Base-by-base conservation (phyloP, 352 stramenopile species). In the Phytophthora litchii region DNA sequence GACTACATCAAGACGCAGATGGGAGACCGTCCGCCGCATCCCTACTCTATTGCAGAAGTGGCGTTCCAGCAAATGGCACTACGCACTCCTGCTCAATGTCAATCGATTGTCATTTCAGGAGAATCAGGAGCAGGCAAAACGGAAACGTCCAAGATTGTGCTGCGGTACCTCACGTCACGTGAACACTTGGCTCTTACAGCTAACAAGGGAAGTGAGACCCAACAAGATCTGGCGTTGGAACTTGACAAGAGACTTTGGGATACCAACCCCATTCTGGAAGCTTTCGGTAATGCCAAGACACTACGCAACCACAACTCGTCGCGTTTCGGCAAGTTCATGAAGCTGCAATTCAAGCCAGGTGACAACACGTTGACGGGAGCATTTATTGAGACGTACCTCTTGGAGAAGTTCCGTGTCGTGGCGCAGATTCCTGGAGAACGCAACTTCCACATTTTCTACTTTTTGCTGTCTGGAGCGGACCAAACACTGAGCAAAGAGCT, bases 401-500 rank as follows among this genome's bases (percentile, higher is more conserved):
- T 96, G 8, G 87, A 96, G 70, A 96, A 94, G 61, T 96, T 94
- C 53, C 86, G 91, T 36, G 86, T 97, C 10, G 85, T 95, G 14
- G 80, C 78, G 43, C 88, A 96, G 62, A 92, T 92, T 42, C 80
- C 80, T 0, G 87, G 83, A 36, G 89, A 96, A 38, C 86, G 88
- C 38, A 97, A 97, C 68, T 96, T 95, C 62, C 89, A 96, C 66
- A 91, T 97, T 52, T 95, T 97, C 41, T 97, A 97, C 78, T 93
- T 95, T 29, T 57, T 97, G 54, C 72, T 96, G 6, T 78, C 83
- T 1, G 86, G 84, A 46, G 88, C 86, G 14, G 70, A 85, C 38
- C 76, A 91, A 54, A 54, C 78, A n/a, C 43, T 95, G 48, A 43
- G 60, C 0, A 65, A 68, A 13, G 68, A 92, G 46, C 56, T 95